A percentile compares a stretch with the other conserved stretches of the same genome.
Conservation (phyloP, 2,329 filamentous ascomycete genomes). For the Xylariaceae sp. region DNA sequence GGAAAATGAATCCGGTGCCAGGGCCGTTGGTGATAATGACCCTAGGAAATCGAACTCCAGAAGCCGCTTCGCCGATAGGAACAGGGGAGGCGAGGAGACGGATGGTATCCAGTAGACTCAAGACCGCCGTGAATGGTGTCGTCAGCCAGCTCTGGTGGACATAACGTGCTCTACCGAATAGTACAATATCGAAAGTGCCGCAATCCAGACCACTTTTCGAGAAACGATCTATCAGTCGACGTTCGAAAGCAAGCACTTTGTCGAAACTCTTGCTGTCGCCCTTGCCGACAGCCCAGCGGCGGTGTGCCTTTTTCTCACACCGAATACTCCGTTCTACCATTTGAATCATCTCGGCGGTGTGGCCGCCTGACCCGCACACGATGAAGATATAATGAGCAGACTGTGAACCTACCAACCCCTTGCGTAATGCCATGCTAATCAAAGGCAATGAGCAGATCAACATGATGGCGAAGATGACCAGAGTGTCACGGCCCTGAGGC, state of each 20-base stretch:
- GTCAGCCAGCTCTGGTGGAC: slow-evolving; percentile 80
- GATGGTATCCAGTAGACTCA: slow-evolving; percentile 63
- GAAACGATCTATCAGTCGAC: slow-evolving; percentile 28
- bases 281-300: slow-evolving; percentile 78
- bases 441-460: background rate
- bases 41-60: slow-evolving; percentile 58
- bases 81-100: slow-evolving; percentile 44
- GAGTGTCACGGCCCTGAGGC: background rate
- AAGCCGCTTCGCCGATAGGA: slow-evolving; percentile 26
- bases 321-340: slow-evolving; percentile 66
- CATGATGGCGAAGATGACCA: background rate
- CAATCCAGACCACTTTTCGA: slow-evolving; percentile 21
- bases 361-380: slow-evolving; percentile 88
- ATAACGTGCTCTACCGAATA: slow-evolving; percentile 71
- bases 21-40: slow-evolving; percentile 86
- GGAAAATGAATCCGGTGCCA: slow-evolving; percentile 78
- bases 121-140: slow-evolving; percentile 65
- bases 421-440: too few species aligned
- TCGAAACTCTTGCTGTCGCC: slow-evolving; percentile 71
- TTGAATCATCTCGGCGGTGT: slow-evolving; percentile 91
- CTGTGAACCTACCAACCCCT: too few species aligned
- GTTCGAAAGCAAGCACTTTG: slow-evolving; percentile 60
- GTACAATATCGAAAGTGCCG: slow-evolving; percentile 61
- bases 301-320: slow-evolving; percentile 53
- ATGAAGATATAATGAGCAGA: slow-evolving; percentile 60